These are phyloP conservation scores for Candida yuanshanica DNA, from an alignment of 805 yeast genomes.

Conservation along the genomic window DNA sequence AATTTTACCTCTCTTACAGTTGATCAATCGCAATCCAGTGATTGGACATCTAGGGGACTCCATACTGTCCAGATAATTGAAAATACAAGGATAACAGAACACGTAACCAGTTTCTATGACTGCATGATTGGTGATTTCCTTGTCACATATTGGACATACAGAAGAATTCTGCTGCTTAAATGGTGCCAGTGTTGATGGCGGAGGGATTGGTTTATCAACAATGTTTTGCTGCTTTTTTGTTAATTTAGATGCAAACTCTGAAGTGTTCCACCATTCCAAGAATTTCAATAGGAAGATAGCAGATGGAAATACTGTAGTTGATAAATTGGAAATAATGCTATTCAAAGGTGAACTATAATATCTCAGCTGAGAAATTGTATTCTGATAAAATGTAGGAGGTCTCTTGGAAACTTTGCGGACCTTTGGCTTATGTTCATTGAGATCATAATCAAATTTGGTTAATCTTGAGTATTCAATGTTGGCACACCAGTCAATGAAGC, in stretches of 20 bases:
- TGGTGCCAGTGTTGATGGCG: constrained; percentile 11
- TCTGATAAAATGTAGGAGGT: constrained; percentile 24
- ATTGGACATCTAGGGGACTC: constrained; percentile 79
- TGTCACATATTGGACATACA: constrained; percentile 66
- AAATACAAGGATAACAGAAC: constrained; percentile 84
- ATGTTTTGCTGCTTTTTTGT: constrained; percentile 41
- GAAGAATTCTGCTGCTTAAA: constrained; percentile 27
- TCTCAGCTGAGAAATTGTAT: constrained; percentile 6
- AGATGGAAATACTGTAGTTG: constrained; percentile 58
- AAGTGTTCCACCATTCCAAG: constrained; percentile 88
- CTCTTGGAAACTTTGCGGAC: constrained; percentile 7
- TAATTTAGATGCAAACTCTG: constrained; percentile 60
- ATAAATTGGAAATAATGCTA: constrained; percentile 13
- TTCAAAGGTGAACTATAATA: constrained; percentile 14
- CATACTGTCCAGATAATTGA: constrained; percentile 44
- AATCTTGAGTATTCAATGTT: constrained; percentile 53
- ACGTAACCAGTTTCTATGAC: constrained; percentile 89
- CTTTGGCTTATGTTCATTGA: constrained; percentile 12
- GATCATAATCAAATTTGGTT: constrained; percentile 23
- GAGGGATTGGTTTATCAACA: constrained; percentile 44
- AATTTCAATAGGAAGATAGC: constrained; percentile 79
- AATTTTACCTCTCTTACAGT: constrained; percentile 71
- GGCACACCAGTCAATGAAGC: constrained; percentile 54
- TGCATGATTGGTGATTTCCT: constrained; percentile 69
- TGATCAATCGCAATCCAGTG: constrained; percentile 64